Percentiles rank a stretch among this genome's conserved stretches.
phyloP scores from a whole-genome alignment of 768 basidiomycete species.

The Mycena belliarum region DNA sequence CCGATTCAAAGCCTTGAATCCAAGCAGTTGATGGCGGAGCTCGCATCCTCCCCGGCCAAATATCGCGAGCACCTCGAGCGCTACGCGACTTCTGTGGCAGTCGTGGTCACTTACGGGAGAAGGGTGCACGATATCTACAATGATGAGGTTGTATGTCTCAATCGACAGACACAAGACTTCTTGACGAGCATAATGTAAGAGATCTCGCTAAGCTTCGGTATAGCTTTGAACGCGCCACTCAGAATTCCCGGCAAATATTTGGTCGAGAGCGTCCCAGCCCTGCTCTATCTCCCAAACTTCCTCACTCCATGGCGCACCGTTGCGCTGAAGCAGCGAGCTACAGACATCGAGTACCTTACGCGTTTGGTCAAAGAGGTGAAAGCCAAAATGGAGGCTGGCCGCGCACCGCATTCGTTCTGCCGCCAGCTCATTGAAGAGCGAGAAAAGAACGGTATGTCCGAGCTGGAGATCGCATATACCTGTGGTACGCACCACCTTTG shows the following conservation, averaged over 20 bases:
- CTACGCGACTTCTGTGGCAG: conserved; percentile 47
- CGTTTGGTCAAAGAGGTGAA: conserved; percentile 45
- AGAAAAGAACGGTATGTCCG: conserved; percentile 39
- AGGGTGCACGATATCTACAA: conserved; percentile 42
- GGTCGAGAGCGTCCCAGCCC: conserved; percentile 50
- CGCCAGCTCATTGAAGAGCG: conserved; percentile 37
- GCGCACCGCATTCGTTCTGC: conserved; percentile 41
- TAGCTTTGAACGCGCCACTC: background rate
- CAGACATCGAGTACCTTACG: conserved; percentile 41
- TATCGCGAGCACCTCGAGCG: conserved; percentile 36
- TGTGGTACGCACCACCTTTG: conserved; percentile 28
- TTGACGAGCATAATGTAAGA: conserved; percentile 35
- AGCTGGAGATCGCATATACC: conserved; percentile 46
- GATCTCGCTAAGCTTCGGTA: background rate
- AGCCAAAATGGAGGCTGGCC: conserved; percentile 39
- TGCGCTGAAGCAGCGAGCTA: conserved; percentile 28
- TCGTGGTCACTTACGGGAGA: conserved; percentile 44
- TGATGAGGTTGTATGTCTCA: conserved; percentile 43
- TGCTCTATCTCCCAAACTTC: conserved; percentile 40
- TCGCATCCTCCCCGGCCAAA: conserved; percentile 37
- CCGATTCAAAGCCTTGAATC: conserved; percentile 51
- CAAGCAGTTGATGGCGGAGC: conserved; percentile 42
- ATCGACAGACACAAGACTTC: conserved; percentile 17
- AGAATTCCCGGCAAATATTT: conserved; percentile 52
- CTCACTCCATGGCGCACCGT: conserved; percentile 16